Percentiles rank a stretch among this genome's conserved stretches.
These are phyloP conservation scores for Vigna reflexopilosa DNA, from an alignment of 306 rosid species.

Conservation along the genomic window DNA sequence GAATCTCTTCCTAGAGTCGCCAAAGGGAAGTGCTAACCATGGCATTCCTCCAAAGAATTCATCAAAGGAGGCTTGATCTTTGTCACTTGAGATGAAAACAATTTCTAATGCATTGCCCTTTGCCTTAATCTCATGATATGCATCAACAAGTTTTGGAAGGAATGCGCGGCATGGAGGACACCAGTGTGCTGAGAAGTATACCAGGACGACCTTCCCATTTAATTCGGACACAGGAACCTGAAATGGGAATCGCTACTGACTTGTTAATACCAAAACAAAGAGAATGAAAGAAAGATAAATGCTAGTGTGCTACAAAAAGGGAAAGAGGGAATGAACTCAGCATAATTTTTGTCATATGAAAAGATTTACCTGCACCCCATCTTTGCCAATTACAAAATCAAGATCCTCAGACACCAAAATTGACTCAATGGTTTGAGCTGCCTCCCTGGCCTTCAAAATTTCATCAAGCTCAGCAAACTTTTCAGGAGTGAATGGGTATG, in stretches of 20 bases:
- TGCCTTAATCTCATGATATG: slow-evolving; percentile 69
- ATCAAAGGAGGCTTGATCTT: slow-evolving; percentile 65
- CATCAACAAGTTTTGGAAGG: slow-evolving; percentile 68
- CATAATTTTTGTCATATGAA: background rate
- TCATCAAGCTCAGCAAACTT: slow-evolving; percentile 63
- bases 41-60: slow-evolving; percentile 78
- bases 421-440: slow-evolving; percentile 71
- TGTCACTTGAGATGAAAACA: slow-evolving; percentile 76
- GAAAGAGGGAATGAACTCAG: background rate
- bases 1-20: slow-evolving; percentile 68
- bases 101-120: slow-evolving; percentile 67
- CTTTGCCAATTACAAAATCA: slow-evolving; percentile 62
- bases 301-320: slow-evolving; percentile 1
- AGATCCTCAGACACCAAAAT: slow-evolving; percentile 59
- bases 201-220: slow-evolving; percentile 70
- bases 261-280: slow-evolving; percentile 4
- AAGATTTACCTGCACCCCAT: slow-evolving; percentile 60
- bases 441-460: slow-evolving; percentile 64
- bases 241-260: slow-evolving; percentile 6
- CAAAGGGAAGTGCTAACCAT: slow-evolving; percentile 85
- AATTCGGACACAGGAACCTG: slow-evolving; percentile 75
- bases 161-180: slow-evolving; percentile 83
- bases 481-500: slow-evolving; percentile 80
- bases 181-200: slow-evolving; percentile 93
- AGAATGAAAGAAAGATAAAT: background rate